These are phyloP conservation scores for Mycena metata DNA, from an alignment of 768 basidiomycete species.

Conservation along the genomic window DNA sequence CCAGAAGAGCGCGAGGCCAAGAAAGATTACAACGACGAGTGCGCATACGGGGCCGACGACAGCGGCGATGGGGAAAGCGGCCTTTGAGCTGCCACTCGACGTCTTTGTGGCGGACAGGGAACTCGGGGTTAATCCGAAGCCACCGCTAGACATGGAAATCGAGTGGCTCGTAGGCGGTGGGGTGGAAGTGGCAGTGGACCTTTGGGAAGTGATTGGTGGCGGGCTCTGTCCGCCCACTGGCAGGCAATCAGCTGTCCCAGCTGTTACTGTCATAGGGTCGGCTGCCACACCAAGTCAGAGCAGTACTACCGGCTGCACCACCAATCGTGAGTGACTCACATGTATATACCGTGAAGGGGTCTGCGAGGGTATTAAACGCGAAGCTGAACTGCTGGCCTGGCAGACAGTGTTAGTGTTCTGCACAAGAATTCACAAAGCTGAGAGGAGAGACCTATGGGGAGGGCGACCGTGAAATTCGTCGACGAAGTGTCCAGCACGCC, in stretches of 20 bases:
- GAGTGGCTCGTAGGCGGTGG: neutral
- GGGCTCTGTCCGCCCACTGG: neutral
- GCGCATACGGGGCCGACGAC: constrained; percentile 7
- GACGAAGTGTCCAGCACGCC: constrained; percentile 2
- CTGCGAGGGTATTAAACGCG: constrained; percentile 13
- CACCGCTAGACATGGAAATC: neutral
- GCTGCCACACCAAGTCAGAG: neutral
- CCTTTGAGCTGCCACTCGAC: neutral
- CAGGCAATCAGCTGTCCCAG: constrained; percentile 17
- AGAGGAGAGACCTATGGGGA: constrained; percentile 3
- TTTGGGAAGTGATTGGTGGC: neutral
- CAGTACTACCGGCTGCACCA: too few relatives aligned
- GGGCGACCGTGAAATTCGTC: constrained; percentile 15
- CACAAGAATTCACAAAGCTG: neutral
- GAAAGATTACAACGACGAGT: neutral
- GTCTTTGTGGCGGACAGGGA: neutral
- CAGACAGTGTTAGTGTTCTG: too few relatives aligned
- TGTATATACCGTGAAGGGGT: constrained; percentile 15
- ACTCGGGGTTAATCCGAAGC: neutral
- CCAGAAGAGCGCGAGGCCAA: constrained; percentile 8
- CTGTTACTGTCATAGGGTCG: neutral
- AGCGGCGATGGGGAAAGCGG: neutral
- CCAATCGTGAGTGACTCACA: neutral
- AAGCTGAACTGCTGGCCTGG: constrained; percentile 21
- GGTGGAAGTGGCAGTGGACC: neutral